Percentiles rank a stretch among this genome's conserved stretches.
These are phyloP conservation scores for Irpex lacteus DNA, from an alignment of 1,284 basidiomycete genomes.

Conservation along the genomic window DNA sequence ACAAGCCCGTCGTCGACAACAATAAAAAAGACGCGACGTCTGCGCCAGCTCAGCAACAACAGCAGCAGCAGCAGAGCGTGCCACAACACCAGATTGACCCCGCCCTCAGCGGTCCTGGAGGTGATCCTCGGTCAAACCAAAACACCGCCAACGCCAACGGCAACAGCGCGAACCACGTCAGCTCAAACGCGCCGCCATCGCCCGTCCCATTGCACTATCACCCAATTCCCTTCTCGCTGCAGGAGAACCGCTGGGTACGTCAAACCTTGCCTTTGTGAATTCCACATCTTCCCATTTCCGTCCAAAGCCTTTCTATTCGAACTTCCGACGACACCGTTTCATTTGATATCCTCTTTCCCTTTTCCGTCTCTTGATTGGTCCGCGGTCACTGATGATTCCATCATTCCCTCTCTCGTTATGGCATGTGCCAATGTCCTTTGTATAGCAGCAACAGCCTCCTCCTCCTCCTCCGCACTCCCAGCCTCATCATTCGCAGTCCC, in stretches of 20 bases:
- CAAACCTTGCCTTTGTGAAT: not conserved
- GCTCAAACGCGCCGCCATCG: not conserved
- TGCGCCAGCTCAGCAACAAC: too few relatives aligned
- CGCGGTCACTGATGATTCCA: not conserved
- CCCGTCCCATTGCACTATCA: constrained; percentile 8
- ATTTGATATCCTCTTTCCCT: not conserved
- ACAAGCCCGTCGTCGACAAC: too few relatives aligned
- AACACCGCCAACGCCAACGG: constrained; percentile 4
- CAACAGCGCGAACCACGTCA: not conserved
- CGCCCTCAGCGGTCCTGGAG: constrained; percentile 6
- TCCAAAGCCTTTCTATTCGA: not conserved
- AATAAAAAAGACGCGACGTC: not conserved
- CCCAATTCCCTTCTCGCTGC: constrained; percentile 5
- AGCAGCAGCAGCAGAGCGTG: too few relatives aligned
- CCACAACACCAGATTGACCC: constrained; percentile 9
- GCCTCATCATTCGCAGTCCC: not conserved
- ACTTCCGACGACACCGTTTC: too few relatives aligned
- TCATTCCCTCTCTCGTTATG: constrained; percentile 2
- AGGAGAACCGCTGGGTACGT: constrained; percentile 17
- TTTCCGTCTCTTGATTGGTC: not conserved
- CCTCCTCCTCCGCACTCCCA: not conserved
- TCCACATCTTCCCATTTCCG: not conserved
- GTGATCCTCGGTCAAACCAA: constrained; percentile 3
- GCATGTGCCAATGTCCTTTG: not conserved
- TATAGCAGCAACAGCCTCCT: not conserved